Evolutionary conservation across 2,329 filamentous ascomycete genomes (phyloP).

Genomic region (Fusarium agapanthi): DNA sequence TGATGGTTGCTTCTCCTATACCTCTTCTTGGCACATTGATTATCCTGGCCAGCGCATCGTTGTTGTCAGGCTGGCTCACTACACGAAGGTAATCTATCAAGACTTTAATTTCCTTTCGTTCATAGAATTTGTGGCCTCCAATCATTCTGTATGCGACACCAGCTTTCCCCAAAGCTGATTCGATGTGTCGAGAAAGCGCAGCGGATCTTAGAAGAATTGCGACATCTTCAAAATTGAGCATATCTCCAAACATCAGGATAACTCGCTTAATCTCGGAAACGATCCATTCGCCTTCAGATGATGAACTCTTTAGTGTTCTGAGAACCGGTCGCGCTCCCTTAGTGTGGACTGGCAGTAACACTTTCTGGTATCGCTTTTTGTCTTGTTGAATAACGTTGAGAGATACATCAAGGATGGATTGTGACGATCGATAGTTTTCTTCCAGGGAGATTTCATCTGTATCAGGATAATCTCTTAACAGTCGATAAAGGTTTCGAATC

Average conservation of each 20-base stretch:
- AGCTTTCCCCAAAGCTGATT: constrained; percentile 79
- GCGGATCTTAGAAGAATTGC: constrained; percentile 89
- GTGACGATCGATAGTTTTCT: constrained; percentile 94
- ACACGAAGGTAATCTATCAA: constrained; percentile 89
- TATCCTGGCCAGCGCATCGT: constrained; percentile 83
- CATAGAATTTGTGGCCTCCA: constrained; percentile 88
- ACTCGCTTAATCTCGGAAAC: constrained; percentile 81
- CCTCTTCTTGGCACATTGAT: constrained; percentile 86
- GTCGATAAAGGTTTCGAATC: constrained; percentile 83
- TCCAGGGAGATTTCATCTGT: constrained; percentile 87
- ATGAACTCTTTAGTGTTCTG: constrained; percentile 74
- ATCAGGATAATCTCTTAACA: constrained; percentile 78
- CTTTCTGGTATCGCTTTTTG: constrained; percentile 79
- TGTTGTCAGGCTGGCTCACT: constrained; percentile 84
- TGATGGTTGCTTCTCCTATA: constrained; percentile 82
- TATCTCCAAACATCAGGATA: constrained; percentile 73
- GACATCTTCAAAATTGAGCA: constrained; percentile 80
- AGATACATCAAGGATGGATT: constrained; percentile 81
- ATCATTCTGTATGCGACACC: constrained; percentile 94
- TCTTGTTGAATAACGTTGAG: constrained; percentile 93
- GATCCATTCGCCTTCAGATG: constrained; percentile 86
- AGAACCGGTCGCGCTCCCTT: constrained; percentile 84
- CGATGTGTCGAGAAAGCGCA: constrained; percentile 83
- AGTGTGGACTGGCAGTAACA: constrained; percentile 80
- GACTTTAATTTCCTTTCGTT: constrained; percentile 87